Percentiles rank a stretch among this genome's conserved stretches.
These are phyloP conservation scores for Lachancea quebecensis DNA, from an alignment of 805 yeast species.

Conservation along the genomic window DNA sequence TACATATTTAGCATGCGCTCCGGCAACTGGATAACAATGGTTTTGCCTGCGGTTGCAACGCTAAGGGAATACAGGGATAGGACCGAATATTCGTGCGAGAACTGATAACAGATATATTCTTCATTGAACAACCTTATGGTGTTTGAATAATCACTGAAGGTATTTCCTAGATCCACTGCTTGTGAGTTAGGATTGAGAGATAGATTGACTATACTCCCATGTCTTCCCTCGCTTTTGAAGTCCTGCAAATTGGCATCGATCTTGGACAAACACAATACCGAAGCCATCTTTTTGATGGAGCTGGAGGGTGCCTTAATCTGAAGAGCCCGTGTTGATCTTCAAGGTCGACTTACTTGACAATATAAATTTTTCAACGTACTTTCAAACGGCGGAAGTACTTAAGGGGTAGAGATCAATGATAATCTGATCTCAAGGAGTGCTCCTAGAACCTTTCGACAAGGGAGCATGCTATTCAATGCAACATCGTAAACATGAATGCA, in stretches of 20 bases:
- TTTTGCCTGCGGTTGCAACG: slow-evolving; percentile 14
- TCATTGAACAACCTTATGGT: slow-evolving; percentile 13
- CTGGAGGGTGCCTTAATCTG: not conserved
- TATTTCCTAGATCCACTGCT: slow-evolving; percentile 8
- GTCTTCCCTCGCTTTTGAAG: slow-evolving; percentile 8
- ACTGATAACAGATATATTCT: slow-evolving; percentile 23
- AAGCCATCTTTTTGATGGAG: not conserved
- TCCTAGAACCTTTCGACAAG: too few species aligned
- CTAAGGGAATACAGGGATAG: slow-evolving; percentile 23
- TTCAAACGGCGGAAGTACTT: too few species aligned
- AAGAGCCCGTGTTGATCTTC: not conserved
- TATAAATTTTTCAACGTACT: not conserved
- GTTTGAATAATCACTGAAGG: slow-evolving; percentile 17
- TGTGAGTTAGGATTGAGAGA: slow-evolving; percentile 10
- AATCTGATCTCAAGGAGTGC: too few species aligned
- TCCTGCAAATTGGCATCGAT: slow-evolving; percentile 24
- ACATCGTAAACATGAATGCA: too few species aligned
- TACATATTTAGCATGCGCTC: slow-evolving; percentile 20
- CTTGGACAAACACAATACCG: slow-evolving; percentile 18
- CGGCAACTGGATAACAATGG: slow-evolving; percentile 23
- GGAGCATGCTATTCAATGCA: too few species aligned
- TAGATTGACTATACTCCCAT: slow-evolving; percentile 16
- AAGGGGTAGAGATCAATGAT: too few species aligned
- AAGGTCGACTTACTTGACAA: not conserved
- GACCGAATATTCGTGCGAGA: slow-evolving; percentile 16